Base-by-base conservation (phyloP, 345 rosid species). In the Erodium maritimum region DNA sequence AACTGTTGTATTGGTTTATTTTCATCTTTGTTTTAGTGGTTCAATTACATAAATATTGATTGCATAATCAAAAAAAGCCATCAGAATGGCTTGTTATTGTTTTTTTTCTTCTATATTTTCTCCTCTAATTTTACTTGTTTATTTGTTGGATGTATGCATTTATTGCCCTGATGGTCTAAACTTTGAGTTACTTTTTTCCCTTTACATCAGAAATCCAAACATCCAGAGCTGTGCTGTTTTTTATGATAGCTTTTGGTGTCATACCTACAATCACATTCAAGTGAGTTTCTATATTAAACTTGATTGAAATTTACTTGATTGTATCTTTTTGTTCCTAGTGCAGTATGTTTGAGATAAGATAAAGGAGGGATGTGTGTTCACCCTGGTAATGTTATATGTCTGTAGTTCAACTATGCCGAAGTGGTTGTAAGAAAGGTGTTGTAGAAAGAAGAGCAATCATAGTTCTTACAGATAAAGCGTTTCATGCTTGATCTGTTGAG, bases 221-320 rank as follows among this genome's bases (percentile, higher is more conserved):
- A 16, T 77, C 70, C 69, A 83, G 62, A 76, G 75, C 77, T 29
- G 85, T 80, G 52, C 69, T 86, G 66, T 75, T 56, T 71, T 11
- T 76, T 3, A 86, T 93, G 99, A 71, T 77, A 23, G 77, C 73
- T 53, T 76, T 82, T 70, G 99, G 65, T 70, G 90, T 82, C 72
- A 69, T 89, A 64, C 99, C 99, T 53, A 93, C 99, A n/a, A 60
- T 89, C 29, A 61, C 69, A 61, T 76, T 58, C 75, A 93, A 89
- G 99, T 93, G 75, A 89, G 95, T 55, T 59, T 55, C n/a, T 56
- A 14, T 52, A n/a, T n/a, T 37, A 64, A 17, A 50, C 57, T 45
- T 20, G 52, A 0, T 19, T 20, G 46, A 34, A 59, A 46, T 23
- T 22, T 57, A 55, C 20, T n/a, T 37, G 22, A 29, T 6, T 6